Evolutionary conservation across 768 basidiomycete species (phyloP), one percentile per base, ranked within the genome.

Genomic region (Dioszegia crocea): DNA sequence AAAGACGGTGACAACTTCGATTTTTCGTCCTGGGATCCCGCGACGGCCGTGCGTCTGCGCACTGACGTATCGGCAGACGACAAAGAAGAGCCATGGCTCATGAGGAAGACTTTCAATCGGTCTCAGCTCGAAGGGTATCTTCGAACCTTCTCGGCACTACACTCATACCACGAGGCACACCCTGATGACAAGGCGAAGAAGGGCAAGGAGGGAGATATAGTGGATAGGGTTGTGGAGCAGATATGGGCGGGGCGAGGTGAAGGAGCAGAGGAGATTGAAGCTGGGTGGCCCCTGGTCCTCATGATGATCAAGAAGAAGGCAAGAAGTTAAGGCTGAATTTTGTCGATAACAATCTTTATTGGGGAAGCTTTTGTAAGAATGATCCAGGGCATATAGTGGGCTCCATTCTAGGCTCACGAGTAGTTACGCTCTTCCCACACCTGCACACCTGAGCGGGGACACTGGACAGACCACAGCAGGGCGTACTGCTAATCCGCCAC

Each of bases 121-220:
- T 80, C 81, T 12, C 83, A 83, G 56, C 76, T 91, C 0, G 79
- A 87, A 4, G 82, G 79, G 1, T 91, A 89, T 70, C 78, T 91
- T 19, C 79, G 83, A 46, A 88, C 88, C 0, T 86, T 82, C 80
- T 88, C 86, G 65, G 78, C 87, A 1, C 76, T 88, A 48, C 84
- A 87, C 60, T 83, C 82, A 12, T 90, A 82, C 73, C 83, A 84
- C 60, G 85, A 87, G 62, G 68, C 67, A 11, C 81, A 84, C 68
- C 86, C 87, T 0, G 80, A 82, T 29, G 87, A 89, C 66, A 63
- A 77, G 43, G 63, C 71, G 5, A 63, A 70, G 50, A 53, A 33
- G 26, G 62, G 56, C 5, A 46, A 39, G 16, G 84, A 84, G 21
- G 86, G 86, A 1, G 84, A 86, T 70, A 82, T 90, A 40, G 83